These are phyloP conservation scores for Leonotis leonurus DNA, from an alignment of 257 asterid genomes.

Conservation along the genomic window DNA sequence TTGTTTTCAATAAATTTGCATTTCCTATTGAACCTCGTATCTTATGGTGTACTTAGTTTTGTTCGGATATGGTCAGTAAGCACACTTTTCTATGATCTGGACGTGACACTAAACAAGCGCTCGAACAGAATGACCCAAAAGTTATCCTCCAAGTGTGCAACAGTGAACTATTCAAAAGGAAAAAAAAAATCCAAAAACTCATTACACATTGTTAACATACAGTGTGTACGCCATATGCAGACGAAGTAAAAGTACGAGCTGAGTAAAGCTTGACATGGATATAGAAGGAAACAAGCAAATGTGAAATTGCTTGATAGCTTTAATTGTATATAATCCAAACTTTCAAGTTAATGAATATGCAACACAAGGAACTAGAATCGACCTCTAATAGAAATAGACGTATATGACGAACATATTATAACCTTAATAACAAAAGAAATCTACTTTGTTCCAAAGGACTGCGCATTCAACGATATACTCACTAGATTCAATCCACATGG, in stretches of 20 bases:
- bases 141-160: neutral
- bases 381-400: neutral
- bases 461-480: neutral
- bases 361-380: neutral
- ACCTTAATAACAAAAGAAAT: neutral
- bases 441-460: neutral
- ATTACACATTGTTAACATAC: neutral
- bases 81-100: neutral
- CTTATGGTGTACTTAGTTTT: neutral
- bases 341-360: neutral
- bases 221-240: neutral
- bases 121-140: neutral
- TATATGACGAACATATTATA: neutral
- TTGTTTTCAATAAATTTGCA: neutral
- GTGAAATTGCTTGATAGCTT: neutral
- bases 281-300: neutral
- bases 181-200: neutral
- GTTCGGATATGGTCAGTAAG: neutral
- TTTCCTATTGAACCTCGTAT: neutral
- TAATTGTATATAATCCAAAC: neutral
- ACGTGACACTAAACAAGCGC: neutral
- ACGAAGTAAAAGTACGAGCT: neutral
- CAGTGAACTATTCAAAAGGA: neutral
- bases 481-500: neutral
- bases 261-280: neutral